These are phyloP conservation scores for Suaeda aralocaspica DNA, from an alignment of 148 eudicot genomes.

Conservation along the genomic window DNA sequence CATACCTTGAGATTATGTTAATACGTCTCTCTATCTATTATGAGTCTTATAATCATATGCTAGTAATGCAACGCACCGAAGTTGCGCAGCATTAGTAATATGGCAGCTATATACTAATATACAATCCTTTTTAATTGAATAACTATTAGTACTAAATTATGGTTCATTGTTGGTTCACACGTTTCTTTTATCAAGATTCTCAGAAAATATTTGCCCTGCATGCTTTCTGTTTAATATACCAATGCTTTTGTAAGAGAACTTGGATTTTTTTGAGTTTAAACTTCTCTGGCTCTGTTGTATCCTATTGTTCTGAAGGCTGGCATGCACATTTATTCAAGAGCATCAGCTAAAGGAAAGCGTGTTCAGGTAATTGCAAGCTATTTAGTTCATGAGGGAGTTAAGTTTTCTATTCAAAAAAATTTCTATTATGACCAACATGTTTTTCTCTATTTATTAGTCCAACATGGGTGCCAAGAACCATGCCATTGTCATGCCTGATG, in stretches of 20 bases:
- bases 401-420: background rate
- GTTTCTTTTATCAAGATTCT: background rate
- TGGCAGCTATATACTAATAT: too few relatives aligned
- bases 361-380: constrained; percentile 61
- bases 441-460: constrained; percentile 37
- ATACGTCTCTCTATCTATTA: too few relatives aligned
- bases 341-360: constrained; percentile 94
- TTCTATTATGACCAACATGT: constrained; percentile 3
- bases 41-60: too few relatives aligned
- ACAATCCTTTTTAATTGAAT: background rate
- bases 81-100: too few relatives aligned
- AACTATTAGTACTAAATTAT: background rate
- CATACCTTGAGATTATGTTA: too few relatives aligned
- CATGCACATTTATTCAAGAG: constrained; percentile 90
- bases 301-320: constrained; percentile 60
- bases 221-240: background rate
- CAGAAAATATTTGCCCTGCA: background rate
- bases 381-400: background rate
- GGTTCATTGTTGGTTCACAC: background rate
- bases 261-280: background rate
- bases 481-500: constrained; percentile 86
- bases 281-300: constrained; percentile 4
- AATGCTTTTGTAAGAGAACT: background rate
- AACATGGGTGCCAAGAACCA: constrained; percentile 94
- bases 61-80: too few relatives aligned